A percentile compares a stretch with the other conserved stretches of the same genome.
Conservation (phyloP, 2,329 filamentous ascomycete species). For the Ceratocystis alfenasii region DNA sequence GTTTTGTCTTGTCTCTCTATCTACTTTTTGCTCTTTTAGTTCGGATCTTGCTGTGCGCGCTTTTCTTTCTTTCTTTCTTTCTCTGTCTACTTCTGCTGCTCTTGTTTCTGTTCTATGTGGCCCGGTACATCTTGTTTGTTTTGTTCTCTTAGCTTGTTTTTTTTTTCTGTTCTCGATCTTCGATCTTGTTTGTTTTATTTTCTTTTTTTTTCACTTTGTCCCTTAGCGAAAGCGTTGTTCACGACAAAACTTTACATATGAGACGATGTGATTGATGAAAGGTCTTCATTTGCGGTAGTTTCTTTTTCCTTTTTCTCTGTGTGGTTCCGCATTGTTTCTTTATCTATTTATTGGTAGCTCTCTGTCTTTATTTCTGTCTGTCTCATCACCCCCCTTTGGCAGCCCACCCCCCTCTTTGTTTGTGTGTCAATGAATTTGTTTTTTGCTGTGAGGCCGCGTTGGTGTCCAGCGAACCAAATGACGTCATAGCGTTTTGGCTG, state of each 20-base stretch:
- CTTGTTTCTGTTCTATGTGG: conserved; percentile 4
- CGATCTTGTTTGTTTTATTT: not conserved
- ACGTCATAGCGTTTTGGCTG: not conserved
- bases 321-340: not conserved
- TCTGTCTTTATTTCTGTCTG: not conserved
- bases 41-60: not conserved
- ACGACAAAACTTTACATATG: conserved; percentile 7
- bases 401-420: not conserved
- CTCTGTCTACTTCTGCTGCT: not conserved
- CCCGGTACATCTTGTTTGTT: conserved; percentile 8
- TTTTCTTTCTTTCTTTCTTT: not conserved
- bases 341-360: not conserved
- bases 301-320: not conserved
- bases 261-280: conserved; percentile 8
- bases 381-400: not conserved
- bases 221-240: conserved; percentile 15
- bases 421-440: conserved; percentile 1
- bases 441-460: not conserved
- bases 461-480: not conserved
- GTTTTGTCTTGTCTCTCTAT: not conserved
- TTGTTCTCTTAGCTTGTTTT: not conserved
- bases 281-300: conserved; percentile 2
- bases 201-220: conserved; percentile 4
- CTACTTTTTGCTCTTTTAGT: not conserved
- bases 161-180: not conserved